phyloP scores from a whole-genome alignment of 352 stramenopile genomes.

The Blastocystis sp. region DNA sequence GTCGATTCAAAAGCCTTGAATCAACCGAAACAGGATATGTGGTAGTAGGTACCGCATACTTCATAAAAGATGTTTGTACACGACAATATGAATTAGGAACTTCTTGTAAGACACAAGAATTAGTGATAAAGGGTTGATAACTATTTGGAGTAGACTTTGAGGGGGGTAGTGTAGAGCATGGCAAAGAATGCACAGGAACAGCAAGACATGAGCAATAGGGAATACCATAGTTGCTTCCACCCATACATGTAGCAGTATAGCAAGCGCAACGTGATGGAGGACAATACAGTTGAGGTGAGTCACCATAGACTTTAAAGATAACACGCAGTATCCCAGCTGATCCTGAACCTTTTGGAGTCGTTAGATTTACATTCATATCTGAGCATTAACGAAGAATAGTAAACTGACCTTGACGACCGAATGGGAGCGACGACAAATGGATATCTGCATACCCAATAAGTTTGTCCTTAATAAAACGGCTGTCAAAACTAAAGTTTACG shows the following conservation, averaged over 20 bases:
- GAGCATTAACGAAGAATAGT: background rate
- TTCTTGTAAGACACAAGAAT: too few species aligned
- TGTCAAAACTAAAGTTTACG: background rate
- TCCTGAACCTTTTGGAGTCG: background rate
- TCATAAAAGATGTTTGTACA: too few species aligned
- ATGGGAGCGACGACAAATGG: background rate
- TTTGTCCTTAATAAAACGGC: conserved; percentile 37
- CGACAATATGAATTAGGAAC: too few species aligned
- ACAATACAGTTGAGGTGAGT: background rate
- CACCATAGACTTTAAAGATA: background rate
- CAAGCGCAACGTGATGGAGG: background rate
- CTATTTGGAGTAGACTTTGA: too few species aligned
- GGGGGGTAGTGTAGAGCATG: background rate
- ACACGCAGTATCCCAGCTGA: background rate
- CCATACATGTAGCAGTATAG: background rate
- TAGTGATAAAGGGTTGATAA: too few species aligned
- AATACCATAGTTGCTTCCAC: background rate
- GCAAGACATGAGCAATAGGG: background rate
- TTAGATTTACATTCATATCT: conserved; percentile 9
- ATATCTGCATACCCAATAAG: conserved; percentile 39
- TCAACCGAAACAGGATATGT: too few species aligned
- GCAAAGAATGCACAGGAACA: background rate
- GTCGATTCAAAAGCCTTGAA: too few species aligned
- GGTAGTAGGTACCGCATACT: too few species aligned
- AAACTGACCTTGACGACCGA: background rate